These are phyloP conservation scores for Brassica nigra DNA, from an alignment of 345 rosid genomes.

Conservation along the genomic window DNA sequence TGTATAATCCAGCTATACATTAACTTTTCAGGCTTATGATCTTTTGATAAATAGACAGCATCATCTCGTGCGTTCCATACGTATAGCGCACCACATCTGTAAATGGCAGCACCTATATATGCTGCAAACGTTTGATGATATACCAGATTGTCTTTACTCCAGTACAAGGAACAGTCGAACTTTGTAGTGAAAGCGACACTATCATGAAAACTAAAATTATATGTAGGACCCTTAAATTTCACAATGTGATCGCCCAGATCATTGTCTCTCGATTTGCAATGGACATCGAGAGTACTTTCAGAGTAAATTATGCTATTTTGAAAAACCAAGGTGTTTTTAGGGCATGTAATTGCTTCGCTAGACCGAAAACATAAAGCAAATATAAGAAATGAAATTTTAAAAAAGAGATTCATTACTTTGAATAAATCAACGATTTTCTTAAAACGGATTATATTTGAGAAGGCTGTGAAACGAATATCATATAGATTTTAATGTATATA, in stretches of 20 bases:
- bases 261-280: not conserved
- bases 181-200: not conserved
- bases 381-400: not conserved
- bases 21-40: not conserved
- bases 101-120: not conserved
- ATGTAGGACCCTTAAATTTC: too few species aligned
- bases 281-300: not conserved
- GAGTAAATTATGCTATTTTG: not conserved
- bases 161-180: not conserved
- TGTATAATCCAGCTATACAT: slow-evolving; percentile 4
- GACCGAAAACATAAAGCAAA: not conserved
- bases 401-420: not conserved
- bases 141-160: not conserved
- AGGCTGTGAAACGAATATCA: not conserved
- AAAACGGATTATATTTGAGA: not conserved
- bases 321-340: not conserved
- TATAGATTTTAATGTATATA: not conserved
- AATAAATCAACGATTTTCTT: not conserved
- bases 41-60: not conserved
- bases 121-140: not conserved
- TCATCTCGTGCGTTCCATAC: slow-evolving; percentile 1
- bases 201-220: not conserved
- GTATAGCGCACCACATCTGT: not conserved
- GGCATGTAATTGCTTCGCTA: not conserved
- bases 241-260: not conserved